A percentile compares a stretch with the other conserved stretches of the same genome.
phyloP scores from a whole-genome alignment of 345 rosid genomes.

The Ceriops zippeliana region DNA sequence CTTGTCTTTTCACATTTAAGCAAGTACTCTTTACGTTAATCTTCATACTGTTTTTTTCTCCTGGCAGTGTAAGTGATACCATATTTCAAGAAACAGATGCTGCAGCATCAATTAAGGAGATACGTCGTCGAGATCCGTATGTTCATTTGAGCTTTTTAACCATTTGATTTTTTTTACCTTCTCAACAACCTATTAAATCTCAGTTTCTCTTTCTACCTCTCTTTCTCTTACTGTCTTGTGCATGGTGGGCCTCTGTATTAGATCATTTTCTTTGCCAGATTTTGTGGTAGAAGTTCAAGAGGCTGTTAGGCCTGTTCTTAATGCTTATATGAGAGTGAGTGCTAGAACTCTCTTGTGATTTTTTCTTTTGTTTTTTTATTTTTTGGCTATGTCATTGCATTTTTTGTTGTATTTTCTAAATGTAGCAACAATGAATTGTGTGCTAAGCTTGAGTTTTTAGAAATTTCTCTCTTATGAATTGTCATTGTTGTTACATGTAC shows the following conservation, averaged over 20 bases:
- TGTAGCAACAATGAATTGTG: no score
- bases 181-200: neutral
- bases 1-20: neutral
- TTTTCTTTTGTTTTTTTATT: neutral
- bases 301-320: constrained; percentile 72
- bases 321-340: constrained; percentile 73
- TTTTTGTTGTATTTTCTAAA: neutral
- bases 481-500: neutral
- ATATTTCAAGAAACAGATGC: constrained; percentile 86
- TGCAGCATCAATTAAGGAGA: constrained; percentile 80
- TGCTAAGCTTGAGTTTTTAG: no score
- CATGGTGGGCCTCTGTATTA: constrained; percentile 25
- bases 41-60: constrained; percentile 16
- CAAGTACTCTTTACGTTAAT: neutral
- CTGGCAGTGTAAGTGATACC: constrained; percentile 70
- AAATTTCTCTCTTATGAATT: no score
- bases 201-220: neutral
- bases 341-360: neutral
- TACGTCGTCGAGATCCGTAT: constrained; percentile 86
- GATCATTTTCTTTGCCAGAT: constrained; percentile 88
- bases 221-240: constrained; percentile 5
- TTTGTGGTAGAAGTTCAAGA: constrained; percentile 88
- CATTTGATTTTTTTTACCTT: constrained; percentile 8
- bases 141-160: constrained; percentile 22
- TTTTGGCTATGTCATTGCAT: neutral